phyloP scores from a whole-genome alignment of 192 early-diverging fungal species.

The Coemansia sp. region DNA sequence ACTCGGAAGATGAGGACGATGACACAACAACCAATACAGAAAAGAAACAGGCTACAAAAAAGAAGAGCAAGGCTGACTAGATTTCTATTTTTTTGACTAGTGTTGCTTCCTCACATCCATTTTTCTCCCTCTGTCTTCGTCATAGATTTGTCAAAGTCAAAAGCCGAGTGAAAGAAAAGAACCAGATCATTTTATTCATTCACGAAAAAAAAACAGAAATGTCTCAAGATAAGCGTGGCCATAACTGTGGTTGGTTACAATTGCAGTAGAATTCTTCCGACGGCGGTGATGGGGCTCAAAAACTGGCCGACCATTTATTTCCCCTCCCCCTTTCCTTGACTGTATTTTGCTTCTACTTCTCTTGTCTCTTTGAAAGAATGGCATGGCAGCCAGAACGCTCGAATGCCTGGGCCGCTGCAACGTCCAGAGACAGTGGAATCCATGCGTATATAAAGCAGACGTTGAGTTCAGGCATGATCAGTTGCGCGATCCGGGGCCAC shows the following conservation, averaged over 20 bases:
- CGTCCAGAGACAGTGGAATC: not conserved
- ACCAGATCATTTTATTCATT: too few species aligned
- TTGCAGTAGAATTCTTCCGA: not conserved
- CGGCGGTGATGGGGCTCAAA: too few species aligned
- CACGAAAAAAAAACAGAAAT: too few species aligned
- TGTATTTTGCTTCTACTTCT: too few species aligned
- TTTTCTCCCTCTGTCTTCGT: not conserved
- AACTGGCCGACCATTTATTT: too few species aligned
- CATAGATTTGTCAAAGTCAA: not conserved
- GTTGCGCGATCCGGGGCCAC: conserved; percentile 18
- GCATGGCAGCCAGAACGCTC: conserved; percentile 3
- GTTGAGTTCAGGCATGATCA: conserved; percentile 29
- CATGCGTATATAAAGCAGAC: conserved; percentile 28
- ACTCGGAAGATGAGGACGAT: conserved; percentile 61
- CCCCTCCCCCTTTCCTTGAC: too few species aligned
- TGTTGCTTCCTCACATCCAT: not conserved
- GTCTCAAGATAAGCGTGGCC: not conserved
- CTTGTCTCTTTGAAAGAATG: conserved; percentile 10
- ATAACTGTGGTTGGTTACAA: not conserved
- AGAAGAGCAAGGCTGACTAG: not conserved
- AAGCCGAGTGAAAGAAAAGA: not conserved
- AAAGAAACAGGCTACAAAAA: not conserved
- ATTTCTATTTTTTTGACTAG: not conserved
- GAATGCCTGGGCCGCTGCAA: conserved; percentile 29
- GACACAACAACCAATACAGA: conserved; percentile 11